Percentiles rank a stretch among this genome's conserved stretches.
Conservation (phyloP, 768 basidiomycete genomes). For the Amanita molliuscula region DNA sequence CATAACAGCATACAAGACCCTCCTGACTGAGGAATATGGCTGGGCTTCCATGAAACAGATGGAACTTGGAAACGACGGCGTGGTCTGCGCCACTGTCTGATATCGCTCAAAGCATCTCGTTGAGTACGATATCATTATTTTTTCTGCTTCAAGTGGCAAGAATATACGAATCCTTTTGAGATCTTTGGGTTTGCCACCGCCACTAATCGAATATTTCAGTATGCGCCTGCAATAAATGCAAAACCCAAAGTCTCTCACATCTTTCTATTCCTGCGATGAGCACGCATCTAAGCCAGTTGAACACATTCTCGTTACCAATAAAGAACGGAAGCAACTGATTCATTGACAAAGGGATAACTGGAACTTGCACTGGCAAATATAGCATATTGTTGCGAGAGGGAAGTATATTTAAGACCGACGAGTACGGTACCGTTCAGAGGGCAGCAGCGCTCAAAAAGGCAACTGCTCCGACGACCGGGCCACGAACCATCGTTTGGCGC, state of each 20-base stretch:
- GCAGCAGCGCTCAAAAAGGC: too few relatives aligned
- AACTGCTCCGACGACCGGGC: too few relatives aligned
- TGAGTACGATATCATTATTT: constrained; percentile 1
- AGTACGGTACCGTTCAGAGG: too few relatives aligned
- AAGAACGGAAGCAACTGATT: not conserved
- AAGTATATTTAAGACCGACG: not conserved
- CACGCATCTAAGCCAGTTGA: constrained; percentile 2
- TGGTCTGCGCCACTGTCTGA: constrained; percentile 4
- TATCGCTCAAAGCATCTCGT: not conserved
- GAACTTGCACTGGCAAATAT: too few relatives aligned
- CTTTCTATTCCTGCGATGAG: constrained; percentile 1
- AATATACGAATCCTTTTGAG: constrained; percentile 5
- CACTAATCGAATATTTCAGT: not conserved
- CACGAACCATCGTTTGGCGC: too few relatives aligned
- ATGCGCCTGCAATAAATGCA: too few relatives aligned
- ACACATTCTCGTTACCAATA: not conserved
- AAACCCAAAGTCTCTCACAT: not conserved
- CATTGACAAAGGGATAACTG: not conserved
- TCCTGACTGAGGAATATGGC: not conserved
- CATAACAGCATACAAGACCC: not conserved
- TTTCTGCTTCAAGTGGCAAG: constrained; percentile 2
- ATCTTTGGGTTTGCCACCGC: constrained; percentile 6
- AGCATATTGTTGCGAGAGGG: not conserved
- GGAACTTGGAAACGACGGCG: not conserved
- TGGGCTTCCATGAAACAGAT: not conserved